phyloP scores from a whole-genome alignment of 1,284 basidiomycete genomes.

The Melanopsichium pennsylvanicum region DNA sequence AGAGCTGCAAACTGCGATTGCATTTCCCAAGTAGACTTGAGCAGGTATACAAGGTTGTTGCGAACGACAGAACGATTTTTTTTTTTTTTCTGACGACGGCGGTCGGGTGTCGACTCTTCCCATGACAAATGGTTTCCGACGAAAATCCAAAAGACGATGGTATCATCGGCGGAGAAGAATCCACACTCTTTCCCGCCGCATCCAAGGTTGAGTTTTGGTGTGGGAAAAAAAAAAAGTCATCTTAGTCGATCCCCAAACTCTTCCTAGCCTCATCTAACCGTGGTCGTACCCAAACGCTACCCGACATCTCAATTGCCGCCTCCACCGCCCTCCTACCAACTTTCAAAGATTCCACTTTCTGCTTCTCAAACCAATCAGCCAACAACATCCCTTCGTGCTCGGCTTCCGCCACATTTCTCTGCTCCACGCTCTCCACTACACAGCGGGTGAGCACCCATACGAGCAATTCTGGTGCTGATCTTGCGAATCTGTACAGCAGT shows the following conservation, averaged over 20 bases:
- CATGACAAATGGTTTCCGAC: too few species aligned
- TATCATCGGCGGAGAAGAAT: too few species aligned
- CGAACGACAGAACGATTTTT: too few species aligned
- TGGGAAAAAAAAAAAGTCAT: too few species aligned
- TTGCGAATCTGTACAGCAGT: constrained; percentile 53
- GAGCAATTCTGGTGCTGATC: constrained; percentile 49
- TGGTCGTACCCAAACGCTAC: constrained; percentile 59
- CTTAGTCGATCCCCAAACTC: constrained; percentile 29
- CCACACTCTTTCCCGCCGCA: too few species aligned
- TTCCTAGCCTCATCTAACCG: constrained; percentile 57
- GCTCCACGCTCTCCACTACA: constrained; percentile 38
- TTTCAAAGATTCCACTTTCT: constrained; percentile 14
- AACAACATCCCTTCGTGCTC: constrained; percentile 51
- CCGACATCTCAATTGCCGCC: constrained; percentile 56
- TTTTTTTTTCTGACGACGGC: too few species aligned
- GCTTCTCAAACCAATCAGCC: constrained; percentile 39
- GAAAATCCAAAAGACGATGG: too few species aligned
- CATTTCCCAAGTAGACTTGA: too few species aligned
- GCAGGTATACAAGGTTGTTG: too few species aligned
- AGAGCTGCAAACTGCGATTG: too few species aligned
- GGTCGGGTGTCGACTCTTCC: too few species aligned
- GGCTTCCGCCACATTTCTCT: constrained; percentile 40
- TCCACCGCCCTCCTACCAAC: constrained; percentile 36
- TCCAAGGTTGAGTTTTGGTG: too few species aligned
- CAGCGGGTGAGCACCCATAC: constrained; percentile 51